Evolutionary conservation across 2,329 filamentous ascomycete genomes (phyloP).

Genomic region (Alternaria rosae): DNA sequence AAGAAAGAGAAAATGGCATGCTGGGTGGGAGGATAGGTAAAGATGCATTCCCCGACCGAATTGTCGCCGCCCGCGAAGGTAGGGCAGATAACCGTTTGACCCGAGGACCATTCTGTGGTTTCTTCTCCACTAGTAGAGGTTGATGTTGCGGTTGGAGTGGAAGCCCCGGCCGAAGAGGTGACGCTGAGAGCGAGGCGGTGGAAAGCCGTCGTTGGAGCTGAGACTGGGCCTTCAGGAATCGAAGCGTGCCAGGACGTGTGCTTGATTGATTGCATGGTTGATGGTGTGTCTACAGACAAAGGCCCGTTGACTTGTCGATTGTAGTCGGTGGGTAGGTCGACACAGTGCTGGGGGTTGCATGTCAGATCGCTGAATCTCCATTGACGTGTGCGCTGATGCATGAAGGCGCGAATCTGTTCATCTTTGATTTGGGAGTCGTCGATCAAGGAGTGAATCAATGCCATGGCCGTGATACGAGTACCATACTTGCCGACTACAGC

Average conservation of each 20-base stretch:
- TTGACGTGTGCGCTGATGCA: slow-evolving; percentile 42
- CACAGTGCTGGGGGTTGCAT: slow-evolving; percentile 27
- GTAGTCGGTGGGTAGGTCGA: slow-evolving; percentile 34
- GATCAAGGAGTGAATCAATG: slow-evolving; percentile 34
- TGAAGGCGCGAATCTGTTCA: slow-evolving; percentile 35
- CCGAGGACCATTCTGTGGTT: slow-evolving; percentile 17
- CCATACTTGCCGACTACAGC: slow-evolving; percentile 34
- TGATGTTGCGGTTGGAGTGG: neutral
- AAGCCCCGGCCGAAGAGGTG: neutral
- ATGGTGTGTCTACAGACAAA: neutral
- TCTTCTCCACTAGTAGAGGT: neutral
- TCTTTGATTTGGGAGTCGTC: slow-evolving; percentile 34
- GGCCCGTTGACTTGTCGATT: neutral
- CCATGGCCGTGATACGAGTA: slow-evolving; percentile 41
- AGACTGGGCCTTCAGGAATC: neutral
- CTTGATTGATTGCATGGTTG: slow-evolving; percentile 1
- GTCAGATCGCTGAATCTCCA: slow-evolving; percentile 37
- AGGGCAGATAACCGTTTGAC: slow-evolving; percentile 44
- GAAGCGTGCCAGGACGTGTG: slow-evolving; percentile 25
- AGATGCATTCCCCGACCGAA: slow-evolving; percentile 66
- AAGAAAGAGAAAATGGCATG: slow-evolving; percentile 67
- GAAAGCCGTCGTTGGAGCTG: slow-evolving; percentile 15
- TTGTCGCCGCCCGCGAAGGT: slow-evolving; percentile 72
- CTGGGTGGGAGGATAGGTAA: slow-evolving; percentile 61
- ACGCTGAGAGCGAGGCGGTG: slow-evolving; percentile 11